Conservation (phyloP, 768 basidiomycete species). For the Clavulina sp. region DNA sequence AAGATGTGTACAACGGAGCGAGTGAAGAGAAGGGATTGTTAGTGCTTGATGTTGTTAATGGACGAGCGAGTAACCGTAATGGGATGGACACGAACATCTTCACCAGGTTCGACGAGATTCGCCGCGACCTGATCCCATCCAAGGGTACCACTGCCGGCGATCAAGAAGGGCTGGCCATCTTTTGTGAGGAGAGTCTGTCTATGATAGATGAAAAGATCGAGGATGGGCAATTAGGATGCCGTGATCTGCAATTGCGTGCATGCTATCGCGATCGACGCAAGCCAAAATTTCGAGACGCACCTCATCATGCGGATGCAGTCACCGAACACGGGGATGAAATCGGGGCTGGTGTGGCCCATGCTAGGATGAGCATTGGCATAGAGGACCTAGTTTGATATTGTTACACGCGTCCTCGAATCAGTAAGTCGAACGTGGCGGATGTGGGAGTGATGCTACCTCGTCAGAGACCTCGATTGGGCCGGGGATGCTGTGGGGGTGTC, state of each 20-base stretch:
- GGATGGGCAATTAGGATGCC: conserved; percentile 4
- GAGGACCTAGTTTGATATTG: conserved; percentile 61
- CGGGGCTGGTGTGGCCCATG: conserved; percentile 75
- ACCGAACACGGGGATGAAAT: conserved; percentile 76
- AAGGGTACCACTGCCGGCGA: conserved; percentile 86
- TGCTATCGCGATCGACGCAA: conserved; percentile 1
- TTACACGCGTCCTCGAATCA: conserved; percentile 2
- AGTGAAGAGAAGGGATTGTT: too few relatives aligned
- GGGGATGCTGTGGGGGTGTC: conserved; percentile 19
- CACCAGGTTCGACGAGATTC: conserved; percentile 61
- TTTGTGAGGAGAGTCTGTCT: conserved; percentile 67
- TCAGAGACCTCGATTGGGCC: conserved; percentile 46
- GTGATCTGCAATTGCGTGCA: neutral
- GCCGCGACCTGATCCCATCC: conserved; percentile 95
- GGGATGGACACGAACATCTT: conserved; percentile 27
- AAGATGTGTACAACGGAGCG: too few relatives aligned
- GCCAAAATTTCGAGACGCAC: conserved; percentile 17
- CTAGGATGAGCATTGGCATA: conserved; percentile 86
- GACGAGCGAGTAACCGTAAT: neutral
- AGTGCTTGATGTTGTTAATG: too few relatives aligned
- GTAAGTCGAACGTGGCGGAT: neutral
- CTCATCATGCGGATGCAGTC: conserved; percentile 76
- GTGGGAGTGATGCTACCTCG: conserved; percentile 24
- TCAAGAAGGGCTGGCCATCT: conserved; percentile 74
- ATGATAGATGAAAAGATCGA: neutral